Base-by-base conservation (phyloP, 306 rosid species). In the Quercus rubra region DNA sequence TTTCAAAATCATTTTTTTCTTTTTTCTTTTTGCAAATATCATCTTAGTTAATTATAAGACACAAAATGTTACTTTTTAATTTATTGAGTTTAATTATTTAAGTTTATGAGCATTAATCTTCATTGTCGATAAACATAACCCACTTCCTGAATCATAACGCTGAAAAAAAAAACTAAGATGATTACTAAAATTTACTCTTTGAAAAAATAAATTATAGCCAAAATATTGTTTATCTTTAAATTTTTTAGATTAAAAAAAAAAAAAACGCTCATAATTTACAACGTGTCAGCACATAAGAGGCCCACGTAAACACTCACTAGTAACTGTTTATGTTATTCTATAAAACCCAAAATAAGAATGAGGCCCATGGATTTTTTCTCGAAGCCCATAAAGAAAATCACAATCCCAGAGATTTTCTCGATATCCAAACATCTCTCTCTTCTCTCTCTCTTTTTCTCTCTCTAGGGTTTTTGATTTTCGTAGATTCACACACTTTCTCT, bases 401-500 rank as follows among this genome's bases (percentile, higher is more conserved):
- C 13, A 62, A 76, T 18, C 71, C 76, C 78, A 70, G 25, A 59
- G 30, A 59, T 74, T 63, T 81, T 78, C 82, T 75, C 58, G 30
- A 71, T 71, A 75, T 76, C 83, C 83, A 84, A 82, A 78, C 87
- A 80, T 73, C n/a, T 19, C 70, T 19, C 70, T 31, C 21, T 61
- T 35, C 68, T 79, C 61, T 73, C 74, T 20, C 67, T 82, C 46
- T 70, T 35, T 20, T 35, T 20, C 68, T 79, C 61, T 78, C 74
- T 20, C 59, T 84, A 73, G 83, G 81, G 72, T 81, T 33, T 80
- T 80, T 49, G 54, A 76, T 81, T 78, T 75, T 56, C 30, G 59
- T 46, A 72, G 38, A n/a, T 35, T 49, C 43, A 19, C 72, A 6
- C 21, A 8, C 76, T 15, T 33, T 61, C 27, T 75, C 79, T 56